Percentiles rank a stretch among this genome's conserved stretches.
These are phyloP conservation scores for Teratosphaeria viscida DNA, from an alignment of 2,329 filamentous ascomycete genomes.

Conservation along the genomic window DNA sequence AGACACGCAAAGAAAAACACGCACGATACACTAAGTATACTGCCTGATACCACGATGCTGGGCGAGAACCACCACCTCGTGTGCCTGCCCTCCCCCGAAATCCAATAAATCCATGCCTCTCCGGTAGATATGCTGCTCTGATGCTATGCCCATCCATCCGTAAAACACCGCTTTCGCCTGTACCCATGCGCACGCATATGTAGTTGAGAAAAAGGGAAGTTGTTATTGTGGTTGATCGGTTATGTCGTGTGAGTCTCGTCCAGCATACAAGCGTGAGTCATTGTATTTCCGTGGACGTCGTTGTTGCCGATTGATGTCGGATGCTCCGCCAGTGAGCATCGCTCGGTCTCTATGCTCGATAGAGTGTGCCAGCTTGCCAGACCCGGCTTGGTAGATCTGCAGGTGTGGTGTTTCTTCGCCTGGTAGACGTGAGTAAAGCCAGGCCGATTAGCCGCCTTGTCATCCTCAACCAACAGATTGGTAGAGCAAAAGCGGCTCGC, in stretches of 20 bases:
- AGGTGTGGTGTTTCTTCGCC: not conserved
- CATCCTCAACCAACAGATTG: conserved; percentile 31
- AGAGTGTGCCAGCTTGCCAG: not conserved
- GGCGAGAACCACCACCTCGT: not conserved
- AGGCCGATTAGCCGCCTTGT: not conserved
- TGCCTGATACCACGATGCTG: not conserved
- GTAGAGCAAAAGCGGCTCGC: conserved; percentile 88
- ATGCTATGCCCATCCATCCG: not conserved
- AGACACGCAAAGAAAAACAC: not conserved
- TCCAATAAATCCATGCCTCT: not conserved
- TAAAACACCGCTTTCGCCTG: not conserved
- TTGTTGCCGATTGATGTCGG: not conserved
- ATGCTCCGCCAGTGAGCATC: not conserved
- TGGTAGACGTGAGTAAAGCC: not conserved
- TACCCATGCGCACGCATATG: not conserved
- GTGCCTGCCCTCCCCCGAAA: not conserved
- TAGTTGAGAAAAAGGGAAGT: not conserved
- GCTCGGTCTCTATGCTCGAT: not conserved
- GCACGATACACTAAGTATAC: not conserved
- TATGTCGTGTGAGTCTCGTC: not conserved
- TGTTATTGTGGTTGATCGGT: not conserved
- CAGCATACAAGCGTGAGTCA: not conserved
- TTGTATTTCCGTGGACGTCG: not conserved
- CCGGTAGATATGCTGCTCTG: not conserved
- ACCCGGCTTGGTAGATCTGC: not conserved